phyloP scores from a whole-genome alignment of 805 yeast genomes.

The Zygosaccharomyces pseudorouxii region DNA sequence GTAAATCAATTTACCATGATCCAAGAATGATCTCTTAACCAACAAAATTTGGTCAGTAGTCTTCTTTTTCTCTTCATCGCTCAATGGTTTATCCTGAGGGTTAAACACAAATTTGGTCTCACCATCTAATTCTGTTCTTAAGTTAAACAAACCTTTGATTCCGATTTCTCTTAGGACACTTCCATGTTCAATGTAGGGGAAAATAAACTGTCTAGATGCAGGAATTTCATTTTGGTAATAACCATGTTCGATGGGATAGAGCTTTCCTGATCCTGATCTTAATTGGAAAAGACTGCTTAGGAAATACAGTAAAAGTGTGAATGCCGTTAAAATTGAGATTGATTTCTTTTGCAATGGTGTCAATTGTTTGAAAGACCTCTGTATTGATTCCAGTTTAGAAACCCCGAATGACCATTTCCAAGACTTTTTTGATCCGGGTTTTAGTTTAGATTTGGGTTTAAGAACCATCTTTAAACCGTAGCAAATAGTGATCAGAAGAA shows the following conservation, averaged over 20 bases:
- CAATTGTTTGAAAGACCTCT: not conserved
- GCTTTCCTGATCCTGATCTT: conserved; percentile 8
- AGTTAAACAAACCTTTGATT: conserved; percentile 47
- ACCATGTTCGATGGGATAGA: conserved; percentile 40
- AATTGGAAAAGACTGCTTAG: conserved; percentile 18
- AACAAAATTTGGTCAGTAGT: conserved; percentile 35
- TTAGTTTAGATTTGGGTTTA: conserved; percentile 28
- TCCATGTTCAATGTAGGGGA: conserved; percentile 73
- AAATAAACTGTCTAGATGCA: conserved; percentile 52
- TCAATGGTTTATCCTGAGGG: conserved; percentile 39
- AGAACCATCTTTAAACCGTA: conserved; percentile 26
- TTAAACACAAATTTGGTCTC: conserved; percentile 36
- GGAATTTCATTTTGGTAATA: conserved; percentile 42
- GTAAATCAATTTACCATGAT: conserved; percentile 55
- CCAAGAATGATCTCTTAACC: conserved; percentile 56
- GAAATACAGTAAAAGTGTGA: conserved; percentile 17
- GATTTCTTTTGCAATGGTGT: conserved; percentile 5
- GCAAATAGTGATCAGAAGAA: conserved; percentile 18
- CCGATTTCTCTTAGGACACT: conserved; percentile 55
- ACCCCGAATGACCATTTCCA: conserved; percentile 8
- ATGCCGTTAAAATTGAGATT: conserved; percentile 7
- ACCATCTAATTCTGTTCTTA: conserved; percentile 45
- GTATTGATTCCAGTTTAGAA: not conserved
- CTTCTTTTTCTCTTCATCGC: conserved; percentile 35
- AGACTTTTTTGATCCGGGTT: conserved; percentile 11